These are phyloP conservation scores for Tagetes patula DNA, from an alignment of 129 eudicot genomes.

Conservation along the genomic window DNA sequence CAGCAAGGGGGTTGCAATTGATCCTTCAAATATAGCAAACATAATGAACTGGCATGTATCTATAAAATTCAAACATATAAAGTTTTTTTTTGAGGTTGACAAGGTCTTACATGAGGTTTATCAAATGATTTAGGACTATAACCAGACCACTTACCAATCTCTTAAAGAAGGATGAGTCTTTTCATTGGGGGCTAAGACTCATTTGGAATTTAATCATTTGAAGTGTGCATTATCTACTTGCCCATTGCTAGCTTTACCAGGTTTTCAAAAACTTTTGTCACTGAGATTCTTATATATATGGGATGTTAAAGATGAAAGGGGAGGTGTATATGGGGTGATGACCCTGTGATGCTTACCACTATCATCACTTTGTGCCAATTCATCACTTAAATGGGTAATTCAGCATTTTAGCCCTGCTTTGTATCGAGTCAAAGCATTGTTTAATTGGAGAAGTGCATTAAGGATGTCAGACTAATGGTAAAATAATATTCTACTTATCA, in stretches of 20 bases:
- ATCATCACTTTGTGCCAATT: neutral
- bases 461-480: neutral
- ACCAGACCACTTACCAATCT: neutral
- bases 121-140: too few relatives aligned
- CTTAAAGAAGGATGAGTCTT: neutral
- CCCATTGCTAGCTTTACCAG: too few relatives aligned
- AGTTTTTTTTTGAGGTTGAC: neutral
- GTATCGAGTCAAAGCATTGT: neutral
- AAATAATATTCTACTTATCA: neutral
- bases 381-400: neutral
- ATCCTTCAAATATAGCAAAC: neutral
- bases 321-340: neutral
- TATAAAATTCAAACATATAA: neutral
- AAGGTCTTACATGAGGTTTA: neutral
- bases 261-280: too few relatives aligned
- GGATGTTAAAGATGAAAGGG: neutral
- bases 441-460: neutral
- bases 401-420: neutral
- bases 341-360: too few relatives aligned
- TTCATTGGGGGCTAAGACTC: neutral
- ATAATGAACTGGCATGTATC: neutral
- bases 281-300: neutral
- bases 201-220: too few relatives aligned
- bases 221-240: too few relatives aligned
- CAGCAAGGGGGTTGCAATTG: neutral